Conservation (phyloP, 192 early-diverging fungal species). For the Coemansia sp. region DNA sequence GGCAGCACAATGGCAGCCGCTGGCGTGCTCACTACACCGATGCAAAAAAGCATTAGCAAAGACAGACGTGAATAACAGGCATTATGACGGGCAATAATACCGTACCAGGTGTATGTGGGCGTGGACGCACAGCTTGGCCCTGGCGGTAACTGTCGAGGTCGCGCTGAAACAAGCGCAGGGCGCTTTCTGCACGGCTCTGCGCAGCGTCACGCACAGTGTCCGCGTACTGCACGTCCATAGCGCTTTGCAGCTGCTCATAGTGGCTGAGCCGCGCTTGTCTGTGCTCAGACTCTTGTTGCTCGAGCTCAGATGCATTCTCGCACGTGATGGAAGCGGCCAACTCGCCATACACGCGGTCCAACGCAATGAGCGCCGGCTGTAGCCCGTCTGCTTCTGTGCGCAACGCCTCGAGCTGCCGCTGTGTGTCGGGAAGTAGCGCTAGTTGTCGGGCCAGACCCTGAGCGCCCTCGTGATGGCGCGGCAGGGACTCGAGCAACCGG, state of each 20-base stretch:
- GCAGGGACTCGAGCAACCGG: constrained; percentile 9
- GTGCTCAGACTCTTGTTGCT: constrained; percentile 23
- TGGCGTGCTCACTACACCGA: constrained; percentile 8
- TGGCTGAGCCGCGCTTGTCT: constrained; percentile 30
- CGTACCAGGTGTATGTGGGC: not conserved
- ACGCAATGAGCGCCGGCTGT: constrained; percentile 12
- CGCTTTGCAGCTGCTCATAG: constrained; percentile 43
- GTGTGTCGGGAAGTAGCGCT: constrained; percentile 17
- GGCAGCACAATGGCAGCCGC: constrained; percentile 24
- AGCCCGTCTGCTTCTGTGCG: constrained; percentile 22
- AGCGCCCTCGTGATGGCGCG: constrained; percentile 23
- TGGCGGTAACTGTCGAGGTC: constrained; percentile 44
- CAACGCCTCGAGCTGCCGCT: constrained; percentile 19
- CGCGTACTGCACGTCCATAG: constrained; percentile 48
- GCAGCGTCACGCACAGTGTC: constrained; percentile 31
- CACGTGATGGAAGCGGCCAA: constrained; percentile 17
- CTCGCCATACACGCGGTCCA: constrained; percentile 28
- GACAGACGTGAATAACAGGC: not conserved
- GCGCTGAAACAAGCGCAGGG: constrained; percentile 44
- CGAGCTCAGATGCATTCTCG: constrained; percentile 24
- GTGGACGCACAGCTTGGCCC: constrained; percentile 9
- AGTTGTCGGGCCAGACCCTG: constrained; percentile 20
- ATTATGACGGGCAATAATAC: not conserved
- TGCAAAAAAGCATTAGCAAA: not conserved
- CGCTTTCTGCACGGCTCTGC: constrained; percentile 29